These are phyloP conservation scores for Rhododendron molle DNA, from an alignment of 148 eudicot genomes.

Conservation along the genomic window DNA sequence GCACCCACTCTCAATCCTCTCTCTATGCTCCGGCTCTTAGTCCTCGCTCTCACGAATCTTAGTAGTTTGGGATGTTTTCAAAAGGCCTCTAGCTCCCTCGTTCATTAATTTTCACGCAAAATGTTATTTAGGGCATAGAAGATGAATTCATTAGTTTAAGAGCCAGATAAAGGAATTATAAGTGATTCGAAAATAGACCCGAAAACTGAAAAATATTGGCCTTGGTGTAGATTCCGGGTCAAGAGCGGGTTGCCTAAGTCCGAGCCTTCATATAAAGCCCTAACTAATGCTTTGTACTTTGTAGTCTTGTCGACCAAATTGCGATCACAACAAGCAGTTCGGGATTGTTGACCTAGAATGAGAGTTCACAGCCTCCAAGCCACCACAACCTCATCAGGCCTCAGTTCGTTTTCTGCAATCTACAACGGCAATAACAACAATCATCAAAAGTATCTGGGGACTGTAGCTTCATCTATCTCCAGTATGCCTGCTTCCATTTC, in stretches of 20 bases:
- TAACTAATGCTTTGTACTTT: background rate
- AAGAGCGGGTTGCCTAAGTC: background rate
- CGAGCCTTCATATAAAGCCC: background rate
- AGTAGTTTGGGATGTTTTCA: too few species aligned
- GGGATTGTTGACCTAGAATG: constrained; percentile 1
- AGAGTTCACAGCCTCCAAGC: background rate
- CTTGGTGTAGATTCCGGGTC: background rate
- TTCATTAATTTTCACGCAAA: too few species aligned
- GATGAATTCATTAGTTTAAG: too few species aligned
- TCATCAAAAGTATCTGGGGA: background rate
- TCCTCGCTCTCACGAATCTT: too few species aligned
- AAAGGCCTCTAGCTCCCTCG: too few species aligned
- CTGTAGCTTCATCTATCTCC: background rate
- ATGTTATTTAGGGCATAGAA: too few species aligned
- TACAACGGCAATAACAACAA: background rate
- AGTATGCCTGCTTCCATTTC: constrained; percentile 3
- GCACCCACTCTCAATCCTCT: background rate
- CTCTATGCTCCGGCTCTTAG: background rate
- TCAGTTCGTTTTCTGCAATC: constrained; percentile 3
- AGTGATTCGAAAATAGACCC: too few species aligned
- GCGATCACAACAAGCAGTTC: background rate
- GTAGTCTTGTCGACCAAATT: background rate
- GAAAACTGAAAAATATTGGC: too few species aligned
- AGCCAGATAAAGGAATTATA: too few species aligned
- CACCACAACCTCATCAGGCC: background rate